phyloP scores from a whole-genome alignment of 2,329 filamentous ascomycete species.

The Colletotrichum orchidophilum region DNA sequence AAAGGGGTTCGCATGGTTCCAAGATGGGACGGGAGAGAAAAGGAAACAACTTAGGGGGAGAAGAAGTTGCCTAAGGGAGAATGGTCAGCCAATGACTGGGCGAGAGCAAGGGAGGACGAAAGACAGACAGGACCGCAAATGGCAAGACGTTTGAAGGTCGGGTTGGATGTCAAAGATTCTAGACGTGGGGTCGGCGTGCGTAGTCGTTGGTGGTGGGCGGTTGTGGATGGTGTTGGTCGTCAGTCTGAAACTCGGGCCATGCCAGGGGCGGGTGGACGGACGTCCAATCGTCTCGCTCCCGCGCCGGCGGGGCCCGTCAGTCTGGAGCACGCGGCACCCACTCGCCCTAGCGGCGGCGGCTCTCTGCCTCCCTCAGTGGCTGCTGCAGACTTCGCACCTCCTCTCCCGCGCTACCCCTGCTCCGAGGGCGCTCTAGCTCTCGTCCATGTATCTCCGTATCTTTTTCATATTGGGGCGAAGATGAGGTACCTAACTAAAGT shows the following conservation, averaged over 20 bases:
- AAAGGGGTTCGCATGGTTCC: neutral
- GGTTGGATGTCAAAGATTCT: constrained; percentile 24
- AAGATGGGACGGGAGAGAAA: neutral
- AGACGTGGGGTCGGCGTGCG: neutral
- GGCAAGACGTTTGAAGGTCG: constrained; percentile 20
- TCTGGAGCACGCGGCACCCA: constrained; percentile 32
- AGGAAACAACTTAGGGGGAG: neutral
- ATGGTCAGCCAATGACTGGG: neutral
- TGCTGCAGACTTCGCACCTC: neutral
- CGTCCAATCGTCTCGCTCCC: constrained; percentile 27
- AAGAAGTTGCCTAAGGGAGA: neutral
- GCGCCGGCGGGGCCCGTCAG: constrained; percentile 10
- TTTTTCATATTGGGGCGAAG: neutral
- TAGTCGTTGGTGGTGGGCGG: neutral
- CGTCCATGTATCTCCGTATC: neutral
- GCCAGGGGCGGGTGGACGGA: constrained; percentile 17
- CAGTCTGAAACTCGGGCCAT: constrained; percentile 32
- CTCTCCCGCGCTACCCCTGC: neutral
- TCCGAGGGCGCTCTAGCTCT: neutral
- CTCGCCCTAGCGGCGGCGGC: constrained; percentile 23
- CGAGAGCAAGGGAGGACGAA: constrained; percentile 4
- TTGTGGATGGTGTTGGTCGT: neutral
- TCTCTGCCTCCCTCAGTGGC: neutral
- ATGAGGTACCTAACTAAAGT: neutral
- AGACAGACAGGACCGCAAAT: neutral